A percentile compares a stretch with the other conserved stretches of the same genome.
phyloP scores from a whole-genome alignment of 495 filamentous ascomycete genomes.

The Geoglossum glabrum region DNA sequence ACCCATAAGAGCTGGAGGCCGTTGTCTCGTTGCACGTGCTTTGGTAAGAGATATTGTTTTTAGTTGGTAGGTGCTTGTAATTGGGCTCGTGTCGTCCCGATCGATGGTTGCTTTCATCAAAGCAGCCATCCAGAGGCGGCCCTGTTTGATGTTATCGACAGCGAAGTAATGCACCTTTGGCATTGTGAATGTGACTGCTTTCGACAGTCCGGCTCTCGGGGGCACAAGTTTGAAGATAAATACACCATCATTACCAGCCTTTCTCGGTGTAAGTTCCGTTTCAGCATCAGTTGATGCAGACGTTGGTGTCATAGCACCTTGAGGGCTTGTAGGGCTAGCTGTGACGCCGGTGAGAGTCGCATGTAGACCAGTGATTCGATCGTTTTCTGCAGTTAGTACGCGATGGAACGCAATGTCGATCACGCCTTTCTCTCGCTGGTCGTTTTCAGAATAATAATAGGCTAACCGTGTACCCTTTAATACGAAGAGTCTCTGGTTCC shows the following conservation, averaged over 20 bases:
- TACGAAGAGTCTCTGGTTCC: constrained; percentile 90
- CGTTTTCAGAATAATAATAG: constrained; percentile 89
- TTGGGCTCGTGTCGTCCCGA: constrained; percentile 55
- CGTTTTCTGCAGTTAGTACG: constrained; percentile 85
- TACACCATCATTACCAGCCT: constrained; percentile 20
- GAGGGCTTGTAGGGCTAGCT: constrained; percentile 50
- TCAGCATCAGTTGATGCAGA: constrained; percentile 17
- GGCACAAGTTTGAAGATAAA: constrained; percentile 99
- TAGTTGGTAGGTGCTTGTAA: constrained; percentile 83
- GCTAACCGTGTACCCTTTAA: constrained; percentile 76
- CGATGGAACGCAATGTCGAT: constrained; percentile 96
- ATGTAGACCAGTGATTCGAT: constrained; percentile 72
- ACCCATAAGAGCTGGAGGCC: constrained; percentile 73
- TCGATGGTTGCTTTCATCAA: constrained; percentile 99
- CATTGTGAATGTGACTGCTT: constrained; percentile 91
- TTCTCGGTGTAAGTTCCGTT: not conserved
- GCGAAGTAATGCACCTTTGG: constrained; percentile 96
- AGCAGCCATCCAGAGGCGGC: constrained; percentile 93
- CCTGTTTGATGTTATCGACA: constrained; percentile 70
- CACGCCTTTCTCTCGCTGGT: constrained; percentile 78
- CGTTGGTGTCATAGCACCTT: constrained; percentile 38
- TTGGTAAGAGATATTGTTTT: constrained; percentile 80
- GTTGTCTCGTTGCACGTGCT: constrained; percentile 59
- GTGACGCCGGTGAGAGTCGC: constrained; percentile 79
- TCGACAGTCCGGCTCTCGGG: constrained; percentile 67